These are phyloP conservation scores for Lasiosphaeriaceae sp. DNA, from an alignment of 495 filamentous ascomycete genomes.

Conservation along the genomic window DNA sequence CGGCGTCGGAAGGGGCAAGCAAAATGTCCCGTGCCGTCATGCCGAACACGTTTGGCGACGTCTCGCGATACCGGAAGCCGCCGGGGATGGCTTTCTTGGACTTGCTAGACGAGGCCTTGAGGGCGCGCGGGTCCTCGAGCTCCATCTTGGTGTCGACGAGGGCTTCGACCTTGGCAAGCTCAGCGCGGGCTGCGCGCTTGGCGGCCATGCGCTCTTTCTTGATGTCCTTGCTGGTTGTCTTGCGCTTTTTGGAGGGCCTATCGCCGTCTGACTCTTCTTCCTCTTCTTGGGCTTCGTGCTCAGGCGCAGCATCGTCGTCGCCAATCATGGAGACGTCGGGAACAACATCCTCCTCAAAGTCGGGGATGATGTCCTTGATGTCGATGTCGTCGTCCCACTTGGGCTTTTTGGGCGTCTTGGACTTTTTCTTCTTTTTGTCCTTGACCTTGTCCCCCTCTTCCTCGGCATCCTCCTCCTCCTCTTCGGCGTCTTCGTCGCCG, in stretches of 20 bases:
- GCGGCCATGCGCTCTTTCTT: slow-evolving; percentile 63
- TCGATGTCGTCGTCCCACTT: slow-evolving; percentile 97
- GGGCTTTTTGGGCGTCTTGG: slow-evolving; percentile 72
- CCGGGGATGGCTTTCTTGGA: slow-evolving; percentile 10
- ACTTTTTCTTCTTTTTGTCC: slow-evolving; percentile 11
- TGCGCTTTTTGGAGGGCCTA: slow-evolving; percentile 51
- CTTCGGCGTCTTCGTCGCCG: slow-evolving; percentile 26
- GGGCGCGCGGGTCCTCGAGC: slow-evolving; percentile 58
- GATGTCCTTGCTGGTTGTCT: slow-evolving; percentile 56
- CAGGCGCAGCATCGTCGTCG: slow-evolving; percentile 27
- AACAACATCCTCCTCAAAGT: slow-evolving; percentile 64
- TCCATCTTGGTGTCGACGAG: slow-evolving; percentile 82
- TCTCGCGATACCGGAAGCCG: slow-evolving; percentile 87
- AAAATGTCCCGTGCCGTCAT: slow-evolving; percentile 87
- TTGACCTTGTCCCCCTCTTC: slow-evolving; percentile 18
- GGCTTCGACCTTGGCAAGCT: slow-evolving; percentile 77
- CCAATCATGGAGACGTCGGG: slow-evolving; percentile 53
- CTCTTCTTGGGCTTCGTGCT: slow-evolving; percentile 37
- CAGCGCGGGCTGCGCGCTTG: slow-evolving; percentile 70
- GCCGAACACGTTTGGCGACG: slow-evolving; percentile 84
- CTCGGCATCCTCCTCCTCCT: slow-evolving; percentile 33
- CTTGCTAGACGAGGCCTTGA: slow-evolving; percentile 26
- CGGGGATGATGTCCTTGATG: slow-evolving; percentile 85
- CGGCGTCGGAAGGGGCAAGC: slow-evolving; percentile 73
- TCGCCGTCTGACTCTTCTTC: slow-evolving; percentile 25